These are phyloP conservation scores for Cryoendolithus antarcticus DNA, from an alignment of 2,329 filamentous ascomycete species.

Conservation along the genomic window DNA sequence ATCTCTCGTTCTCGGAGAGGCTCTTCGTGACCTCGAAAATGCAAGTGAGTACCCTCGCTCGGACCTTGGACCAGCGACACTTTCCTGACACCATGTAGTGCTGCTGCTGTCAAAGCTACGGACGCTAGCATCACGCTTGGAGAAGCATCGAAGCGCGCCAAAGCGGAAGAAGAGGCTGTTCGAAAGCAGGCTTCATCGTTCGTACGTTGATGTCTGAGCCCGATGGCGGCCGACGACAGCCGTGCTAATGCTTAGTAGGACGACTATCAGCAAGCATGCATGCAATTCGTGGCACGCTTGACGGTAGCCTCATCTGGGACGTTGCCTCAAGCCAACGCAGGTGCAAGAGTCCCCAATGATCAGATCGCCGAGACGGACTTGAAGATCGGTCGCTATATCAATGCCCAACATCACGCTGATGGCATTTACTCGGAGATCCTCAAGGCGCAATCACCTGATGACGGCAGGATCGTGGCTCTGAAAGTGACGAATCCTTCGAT, in stretches of 20 bases:
- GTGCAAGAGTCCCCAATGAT: too few relatives aligned
- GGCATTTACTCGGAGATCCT: conserved; percentile 80
- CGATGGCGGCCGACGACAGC: too few relatives aligned
- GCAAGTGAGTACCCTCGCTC: conserved; percentile 26
- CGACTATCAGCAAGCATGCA: conserved; percentile 32
- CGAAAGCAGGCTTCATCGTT: conserved; percentile 46
- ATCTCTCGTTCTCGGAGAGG: conserved; percentile 34
- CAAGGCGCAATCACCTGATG: conserved; percentile 40
- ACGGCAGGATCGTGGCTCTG: conserved; percentile 47
- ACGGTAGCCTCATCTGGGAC: too few relatives aligned
- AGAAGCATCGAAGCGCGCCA: conserved; percentile 46
- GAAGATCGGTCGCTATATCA: conserved; percentile 42
- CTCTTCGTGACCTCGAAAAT: conserved; percentile 34
- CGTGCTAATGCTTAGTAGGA: too few relatives aligned
- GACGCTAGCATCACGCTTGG: too few relatives aligned
- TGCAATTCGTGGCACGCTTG: too few relatives aligned
- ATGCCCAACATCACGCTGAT: conserved; percentile 44
- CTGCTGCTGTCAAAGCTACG: too few relatives aligned
- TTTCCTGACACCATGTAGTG: too few relatives aligned
- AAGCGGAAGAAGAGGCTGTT: conserved; percentile 52
- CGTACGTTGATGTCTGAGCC: conserved; percentile 29
- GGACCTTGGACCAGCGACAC: not conserved
- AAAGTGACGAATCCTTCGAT: conserved; percentile 72
- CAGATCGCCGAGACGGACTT: too few relatives aligned
- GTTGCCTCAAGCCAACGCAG: too few relatives aligned